phyloP scores from a whole-genome alignment of 2,329 filamentous ascomycete species.

The Fusarium devonianum region DNA sequence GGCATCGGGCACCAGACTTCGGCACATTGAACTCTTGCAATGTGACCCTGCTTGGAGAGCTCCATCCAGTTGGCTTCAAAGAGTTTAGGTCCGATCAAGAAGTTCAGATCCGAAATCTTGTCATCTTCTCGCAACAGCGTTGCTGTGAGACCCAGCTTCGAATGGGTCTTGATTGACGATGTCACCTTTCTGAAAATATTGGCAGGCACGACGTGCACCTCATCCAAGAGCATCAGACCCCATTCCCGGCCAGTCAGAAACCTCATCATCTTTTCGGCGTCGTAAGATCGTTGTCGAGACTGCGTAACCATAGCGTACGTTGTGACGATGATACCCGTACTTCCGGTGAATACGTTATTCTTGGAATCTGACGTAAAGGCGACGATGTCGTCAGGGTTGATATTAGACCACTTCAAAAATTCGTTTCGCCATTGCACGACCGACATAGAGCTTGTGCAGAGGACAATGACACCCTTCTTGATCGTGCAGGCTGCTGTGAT shows the following conservation, averaged over 20 bases:
- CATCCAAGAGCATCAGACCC: slow-evolving; percentile 96
- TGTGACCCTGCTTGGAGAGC: slow-evolving; percentile 93
- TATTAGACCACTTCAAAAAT: slow-evolving; percentile 98
- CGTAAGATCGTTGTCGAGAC: slow-evolving; percentile 84
- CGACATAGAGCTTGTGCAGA: slow-evolving; percentile 97
- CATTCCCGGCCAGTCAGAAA: slow-evolving; percentile 90
- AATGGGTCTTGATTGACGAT: slow-evolving; percentile 90
- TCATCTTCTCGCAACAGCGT: slow-evolving; percentile 96
- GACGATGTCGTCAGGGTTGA: slow-evolving; percentile 87
- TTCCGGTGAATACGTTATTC: slow-evolving; percentile 76
- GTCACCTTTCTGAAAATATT: slow-evolving; percentile 97
- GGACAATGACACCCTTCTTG: slow-evolving; percentile 93
- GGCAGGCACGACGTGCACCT: slow-evolving; percentile 97
- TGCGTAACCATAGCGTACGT: slow-evolving; percentile 99
- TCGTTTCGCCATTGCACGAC: slow-evolving; percentile 97
- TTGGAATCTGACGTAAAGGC: slow-evolving; percentile 96
- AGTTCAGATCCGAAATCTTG: slow-evolving; percentile 97
- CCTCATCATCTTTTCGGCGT: slow-evolving; percentile 97
- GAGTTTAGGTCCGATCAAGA: slow-evolving; percentile 94
- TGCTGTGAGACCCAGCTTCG: slow-evolving; percentile 92
- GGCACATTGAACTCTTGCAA: slow-evolving; percentile 95
- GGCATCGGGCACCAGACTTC: slow-evolving; percentile 99
- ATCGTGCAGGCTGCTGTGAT: slow-evolving; percentile 98
- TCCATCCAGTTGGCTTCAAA: slow-evolving; percentile 99
- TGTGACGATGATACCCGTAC: slow-evolving; percentile 94